Conservation (phyloP, 208 protist species). For the Phytomonas francai region DNA sequence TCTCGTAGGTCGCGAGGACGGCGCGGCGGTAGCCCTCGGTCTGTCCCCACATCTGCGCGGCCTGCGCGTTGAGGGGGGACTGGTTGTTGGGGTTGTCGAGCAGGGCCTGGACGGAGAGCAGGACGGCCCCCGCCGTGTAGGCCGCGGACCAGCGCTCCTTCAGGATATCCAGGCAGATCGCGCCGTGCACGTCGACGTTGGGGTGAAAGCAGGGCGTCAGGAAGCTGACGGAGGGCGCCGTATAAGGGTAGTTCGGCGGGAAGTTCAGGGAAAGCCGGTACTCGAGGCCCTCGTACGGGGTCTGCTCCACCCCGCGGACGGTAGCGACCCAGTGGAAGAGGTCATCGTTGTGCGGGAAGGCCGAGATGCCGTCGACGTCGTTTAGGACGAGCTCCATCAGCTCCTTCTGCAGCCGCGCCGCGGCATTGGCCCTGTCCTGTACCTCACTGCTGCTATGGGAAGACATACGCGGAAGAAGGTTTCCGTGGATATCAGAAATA, state of each 20-base stretch:
- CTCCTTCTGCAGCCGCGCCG: conserved; percentile 87
- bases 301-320: conserved; percentile 75
- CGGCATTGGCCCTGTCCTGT: conserved; percentile 31
- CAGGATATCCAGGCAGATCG: conserved; percentile 96
- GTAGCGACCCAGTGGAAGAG: conserved; percentile 91
- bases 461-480: background rate
- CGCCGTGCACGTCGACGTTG: conserved; percentile 91
- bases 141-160: conserved; percentile 96
- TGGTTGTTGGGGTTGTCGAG: conserved; percentile 95
- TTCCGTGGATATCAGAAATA: background rate
- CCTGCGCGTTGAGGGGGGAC: conserved; percentile 92
- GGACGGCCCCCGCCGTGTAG: conserved; percentile 90
- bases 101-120: conserved; percentile 94
- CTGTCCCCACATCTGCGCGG: conserved; percentile 88
- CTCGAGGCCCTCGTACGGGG: conserved; percentile 88
- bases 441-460: conserved; percentile 5
- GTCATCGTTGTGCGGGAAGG: conserved; percentile 93
- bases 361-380: conserved; percentile 83
- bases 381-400: conserved; percentile 92
- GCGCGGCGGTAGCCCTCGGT: conserved; percentile 49
- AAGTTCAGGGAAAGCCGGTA: conserved; percentile 91
- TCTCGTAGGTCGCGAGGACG: conserved; percentile 42
- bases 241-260: conserved; percentile 92
- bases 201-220: conserved; percentile 94
- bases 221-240: conserved; percentile 91